Percentiles rank a stretch among this genome's conserved stretches.
Conservation (phyloP, 192 early-diverging fungal species). For the Kickxella alabastrina region DNA sequence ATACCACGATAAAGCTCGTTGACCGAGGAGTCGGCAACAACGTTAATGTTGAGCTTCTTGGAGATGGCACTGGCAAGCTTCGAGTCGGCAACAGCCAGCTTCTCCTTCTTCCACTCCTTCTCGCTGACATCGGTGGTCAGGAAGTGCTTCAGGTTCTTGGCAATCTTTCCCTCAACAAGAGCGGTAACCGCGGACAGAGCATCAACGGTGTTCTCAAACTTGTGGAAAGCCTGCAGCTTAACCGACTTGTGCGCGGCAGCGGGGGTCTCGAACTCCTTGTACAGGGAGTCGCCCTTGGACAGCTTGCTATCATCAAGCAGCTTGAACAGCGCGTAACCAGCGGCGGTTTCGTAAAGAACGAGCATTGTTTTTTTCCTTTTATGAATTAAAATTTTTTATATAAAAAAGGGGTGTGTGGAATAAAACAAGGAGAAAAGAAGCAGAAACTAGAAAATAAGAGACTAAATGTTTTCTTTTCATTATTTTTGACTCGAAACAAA, state of each 20-base stretch:
- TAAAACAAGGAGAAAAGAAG: neutral
- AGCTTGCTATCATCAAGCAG: constrained; percentile 87
- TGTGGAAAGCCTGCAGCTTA: constrained; percentile 92
- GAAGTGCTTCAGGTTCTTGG: constrained; percentile 93
- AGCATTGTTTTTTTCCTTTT: constrained; percentile 59
- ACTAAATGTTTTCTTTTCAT: too few relatives aligned
- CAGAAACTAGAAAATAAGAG: too few relatives aligned
- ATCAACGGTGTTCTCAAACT: constrained; percentile 98
- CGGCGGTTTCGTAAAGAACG: constrained; percentile 95
- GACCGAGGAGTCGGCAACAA: constrained; percentile 76
- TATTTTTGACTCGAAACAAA: too few relatives aligned
- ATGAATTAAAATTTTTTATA: neutral
- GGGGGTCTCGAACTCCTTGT: constrained; percentile 85
- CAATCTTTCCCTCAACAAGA: constrained; percentile 92
- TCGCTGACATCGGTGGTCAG: constrained; percentile 78
- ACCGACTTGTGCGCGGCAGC: constrained; percentile 87
- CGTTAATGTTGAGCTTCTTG: constrained; percentile 83
- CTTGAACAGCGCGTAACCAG: constrained; percentile 97
- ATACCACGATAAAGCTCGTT: constrained; percentile 96
- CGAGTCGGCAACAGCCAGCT: constrained; percentile 84
- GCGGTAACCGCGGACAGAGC: constrained; percentile 95
- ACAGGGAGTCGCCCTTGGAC: constrained; percentile 78
- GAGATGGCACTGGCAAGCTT: constrained; percentile 85
- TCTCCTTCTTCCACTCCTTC: constrained; percentile 89
- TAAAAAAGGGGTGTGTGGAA: neutral